A percentile compares a stretch with the other conserved stretches of the same genome.
Conservation (phyloP, 371 early-diverging fungal genomes). For the Rhizomucor miehei region DNA sequence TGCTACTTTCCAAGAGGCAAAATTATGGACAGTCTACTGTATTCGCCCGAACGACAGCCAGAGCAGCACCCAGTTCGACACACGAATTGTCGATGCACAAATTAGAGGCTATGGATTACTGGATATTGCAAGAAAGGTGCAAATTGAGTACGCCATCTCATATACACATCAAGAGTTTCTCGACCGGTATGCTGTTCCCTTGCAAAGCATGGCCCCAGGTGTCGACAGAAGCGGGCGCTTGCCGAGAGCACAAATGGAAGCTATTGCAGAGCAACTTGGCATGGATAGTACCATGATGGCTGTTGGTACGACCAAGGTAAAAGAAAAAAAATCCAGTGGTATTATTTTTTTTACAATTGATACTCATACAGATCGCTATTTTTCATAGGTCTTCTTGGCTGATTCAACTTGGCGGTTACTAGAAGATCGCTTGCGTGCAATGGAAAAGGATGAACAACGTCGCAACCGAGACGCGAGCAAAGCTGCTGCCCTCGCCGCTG, state of each 20-base stretch:
- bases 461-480: conserved; percentile 22
- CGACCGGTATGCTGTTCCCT: conserved; percentile 61
- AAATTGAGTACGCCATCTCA: conserved; percentile 53
- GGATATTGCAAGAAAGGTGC: conserved; percentile 46
- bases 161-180: conserved; percentile 64
- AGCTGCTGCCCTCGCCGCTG: conserved; percentile 6
- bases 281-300: conserved; percentile 69
- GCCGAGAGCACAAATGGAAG: conserved; percentile 55
- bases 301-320: conserved; percentile 63
- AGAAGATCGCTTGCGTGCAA: conserved; percentile 59
- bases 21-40: conserved; percentile 85
- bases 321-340: not conserved
- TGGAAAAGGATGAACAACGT: conserved; percentile 47
- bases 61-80: conserved; percentile 53
- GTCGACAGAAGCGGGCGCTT: conserved; percentile 41
- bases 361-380: not conserved
- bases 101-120: conserved; percentile 50
- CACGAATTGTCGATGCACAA: conserved; percentile 57
- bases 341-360: not conserved
- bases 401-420: conserved; percentile 70
- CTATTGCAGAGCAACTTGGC: conserved; percentile 53
- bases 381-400: conserved; percentile 63
- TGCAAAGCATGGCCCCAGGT: conserved; percentile 25
- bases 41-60: conserved; percentile 67
- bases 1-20: conserved; percentile 76